These are phyloP conservation scores for Nemania serpens DNA, from an alignment of 2,329 filamentous ascomycete genomes.

Conservation along the genomic window DNA sequence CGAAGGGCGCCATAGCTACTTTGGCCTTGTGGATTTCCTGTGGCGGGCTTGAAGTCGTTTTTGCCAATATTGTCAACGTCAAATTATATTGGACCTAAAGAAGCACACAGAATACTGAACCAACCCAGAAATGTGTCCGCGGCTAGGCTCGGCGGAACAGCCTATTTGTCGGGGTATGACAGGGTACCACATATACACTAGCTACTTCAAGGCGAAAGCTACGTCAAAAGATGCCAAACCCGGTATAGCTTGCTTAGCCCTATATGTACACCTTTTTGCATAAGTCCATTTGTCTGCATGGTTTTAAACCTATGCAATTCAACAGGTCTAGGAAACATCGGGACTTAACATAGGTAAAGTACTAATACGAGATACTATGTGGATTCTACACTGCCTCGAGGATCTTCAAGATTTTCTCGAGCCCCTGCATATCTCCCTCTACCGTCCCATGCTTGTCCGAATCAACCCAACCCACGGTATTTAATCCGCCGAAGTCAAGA, in stretches of 20 bases:
- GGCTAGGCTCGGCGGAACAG: conserved; percentile 12
- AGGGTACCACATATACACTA: neutral
- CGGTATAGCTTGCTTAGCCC: too few relatives aligned
- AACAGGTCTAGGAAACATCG: too few relatives aligned
- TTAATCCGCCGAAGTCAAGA: neutral
- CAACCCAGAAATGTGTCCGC: conserved; percentile 13
- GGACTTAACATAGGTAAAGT: too few relatives aligned
- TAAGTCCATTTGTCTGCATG: too few relatives aligned
- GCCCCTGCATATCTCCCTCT: neutral
- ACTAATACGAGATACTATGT: too few relatives aligned
- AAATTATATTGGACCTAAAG: conserved; percentile 1
- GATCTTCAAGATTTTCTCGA: neutral
- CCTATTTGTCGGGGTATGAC: conserved; percentile 6
- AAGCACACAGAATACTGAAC: neutral
- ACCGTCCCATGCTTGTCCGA: neutral
- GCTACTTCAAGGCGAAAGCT: neutral
- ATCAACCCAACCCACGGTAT: neutral
- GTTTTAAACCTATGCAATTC: too few relatives aligned
- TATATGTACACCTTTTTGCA: too few relatives aligned
- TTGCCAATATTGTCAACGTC: conserved; percentile 1
- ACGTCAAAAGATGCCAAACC: too few relatives aligned
- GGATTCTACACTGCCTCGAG: neutral
- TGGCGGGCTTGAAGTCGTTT: neutral
- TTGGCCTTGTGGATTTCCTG: conserved; percentile 1
- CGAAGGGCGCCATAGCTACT: conserved; percentile 45